Conservation (phyloP, 805 yeast genomes). For the Myxozyma geophila region DNA sequence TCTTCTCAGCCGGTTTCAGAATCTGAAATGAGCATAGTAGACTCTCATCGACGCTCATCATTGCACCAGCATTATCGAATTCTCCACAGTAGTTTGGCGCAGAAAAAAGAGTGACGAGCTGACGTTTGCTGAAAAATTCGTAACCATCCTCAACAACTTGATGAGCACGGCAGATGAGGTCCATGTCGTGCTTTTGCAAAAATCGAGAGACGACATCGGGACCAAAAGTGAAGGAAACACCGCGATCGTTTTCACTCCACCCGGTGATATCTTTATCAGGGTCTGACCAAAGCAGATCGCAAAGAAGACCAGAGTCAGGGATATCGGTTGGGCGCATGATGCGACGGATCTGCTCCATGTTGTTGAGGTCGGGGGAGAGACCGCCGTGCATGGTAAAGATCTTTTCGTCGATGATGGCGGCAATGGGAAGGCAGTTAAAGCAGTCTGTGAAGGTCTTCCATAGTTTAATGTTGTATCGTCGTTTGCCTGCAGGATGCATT, state of each 20-base stretch:
- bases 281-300: conserved; percentile 97
- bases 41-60: conserved; percentile 99
- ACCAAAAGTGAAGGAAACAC: conserved; percentile 99
- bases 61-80: conserved; percentile 98
- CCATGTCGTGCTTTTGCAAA: conserved; percentile 96
- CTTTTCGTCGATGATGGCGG: conserved; percentile 97
- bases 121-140: conserved; percentile 95
- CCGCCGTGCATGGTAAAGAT: conserved; percentile 99
- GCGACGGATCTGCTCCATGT: conserved; percentile 98
- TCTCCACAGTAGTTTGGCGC: conserved; percentile 98
- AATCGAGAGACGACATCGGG: conserved; percentile 97
- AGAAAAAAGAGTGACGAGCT: conserved; percentile 89
- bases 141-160: conserved; percentile 99
- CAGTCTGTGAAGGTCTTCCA: conserved; percentile 99
- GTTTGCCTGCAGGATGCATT: conserved; percentile 51
- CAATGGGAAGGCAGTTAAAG: conserved; percentile 97
- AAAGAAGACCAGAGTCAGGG: conserved; percentile 94
- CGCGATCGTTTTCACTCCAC: conserved; percentile 99
- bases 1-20: conserved; percentile 97
- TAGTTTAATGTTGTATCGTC: conserved; percentile 96
- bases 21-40: conserved; percentile 88
- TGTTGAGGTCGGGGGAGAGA: conserved; percentile 91
- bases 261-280: conserved; percentile 98
- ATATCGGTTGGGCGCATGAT: conserved; percentile 99
- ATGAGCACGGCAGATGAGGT: conserved; percentile 96